Evolutionary conservation across 192 early-diverging fungal species (phyloP).

Genomic region (Dimargaris cristalligena): DNA sequence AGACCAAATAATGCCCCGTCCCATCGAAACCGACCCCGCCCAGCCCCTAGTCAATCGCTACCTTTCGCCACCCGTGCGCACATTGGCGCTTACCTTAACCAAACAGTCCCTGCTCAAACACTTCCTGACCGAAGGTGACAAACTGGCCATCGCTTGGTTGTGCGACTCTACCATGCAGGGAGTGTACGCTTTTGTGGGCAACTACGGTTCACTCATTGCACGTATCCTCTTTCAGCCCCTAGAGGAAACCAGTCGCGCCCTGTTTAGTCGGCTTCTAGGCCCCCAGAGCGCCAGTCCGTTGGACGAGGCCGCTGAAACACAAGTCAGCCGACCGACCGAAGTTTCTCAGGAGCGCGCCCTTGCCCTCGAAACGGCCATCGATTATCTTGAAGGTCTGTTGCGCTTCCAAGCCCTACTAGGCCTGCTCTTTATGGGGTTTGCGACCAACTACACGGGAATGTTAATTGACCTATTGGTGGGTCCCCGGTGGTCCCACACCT

Average conservation of each 20-base stretch:
- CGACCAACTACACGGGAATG: conserved; percentile 55
- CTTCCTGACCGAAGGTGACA: conserved; percentile 90
- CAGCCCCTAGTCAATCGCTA: not conserved
- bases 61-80: conserved; percentile 17
- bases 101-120: conserved; percentile 86
- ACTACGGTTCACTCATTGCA: conserved; percentile 80
- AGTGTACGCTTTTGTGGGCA: conserved; percentile 67
- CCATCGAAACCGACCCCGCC: not conserved
- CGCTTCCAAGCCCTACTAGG: conserved; percentile 55
- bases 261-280: conserved; percentile 55
- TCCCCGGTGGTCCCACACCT: conserved; percentile 30
- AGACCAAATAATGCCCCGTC: not conserved
- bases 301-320: conserved; percentile 6
- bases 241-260: conserved; percentile 75
- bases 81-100: conserved; percentile 58
- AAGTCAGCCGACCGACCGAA: too few species aligned
- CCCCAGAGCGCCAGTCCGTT: conserved; percentile 9
- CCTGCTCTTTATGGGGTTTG: conserved; percentile 61
- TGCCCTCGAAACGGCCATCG: conserved; percentile 24
- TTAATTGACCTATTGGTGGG: conserved; percentile 39
- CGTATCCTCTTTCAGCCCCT: conserved; percentile 85
- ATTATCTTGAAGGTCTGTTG: conserved; percentile 18
- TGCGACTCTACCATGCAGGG: conserved; percentile 44
- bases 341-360: too few species aligned
- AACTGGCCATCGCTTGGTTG: conserved; percentile 61